Base-by-base conservation (phyloP, 139 green algal species). In the Closterium sp. region DNA sequence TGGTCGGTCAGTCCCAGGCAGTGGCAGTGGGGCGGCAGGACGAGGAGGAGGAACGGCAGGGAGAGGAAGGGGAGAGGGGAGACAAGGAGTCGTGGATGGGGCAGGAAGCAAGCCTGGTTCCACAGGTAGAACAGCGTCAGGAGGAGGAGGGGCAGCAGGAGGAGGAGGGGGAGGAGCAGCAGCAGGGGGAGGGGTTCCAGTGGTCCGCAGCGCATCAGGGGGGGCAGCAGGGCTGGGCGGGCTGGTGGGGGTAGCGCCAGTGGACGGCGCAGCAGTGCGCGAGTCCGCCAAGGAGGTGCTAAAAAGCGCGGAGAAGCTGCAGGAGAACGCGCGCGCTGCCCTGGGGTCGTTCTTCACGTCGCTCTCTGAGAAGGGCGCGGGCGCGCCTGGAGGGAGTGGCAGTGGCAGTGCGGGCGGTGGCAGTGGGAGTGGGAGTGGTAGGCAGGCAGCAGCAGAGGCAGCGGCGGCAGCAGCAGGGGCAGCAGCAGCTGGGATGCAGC, bases 311-410 rank as follows among this genome's bases (percentile, higher is more conserved):
- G 31, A 86, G 24, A 91, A 88, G 89, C 89, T 91, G 62, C 89
- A 91, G 84, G 89, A 91, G 38, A 91, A 38, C 31, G 89, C 89
- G 19, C 79, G 84, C 27, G 84, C 32, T 11, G 89, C 89, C 21
- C n/a, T 91, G 22, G 84, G 89, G 22, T 87, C 32, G 9, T 91
- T 91, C 31, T 70, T 91, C 32, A 42, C 17, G 17, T 79, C 62
- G 17, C 62, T 79, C 19, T 79, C 62, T 79, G 62, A 79, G 62
- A 79, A 79, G 62, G 62, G 62, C 17, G 2, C 62, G 17, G 62
- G 62, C 17, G 19, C 62, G 62, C 24, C 30, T 45, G 30, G 31
- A n/a, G 34, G 22, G 88, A 84, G 42, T 24, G 27, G 31, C 32
- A n/a, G 30, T 31, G 11, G 29, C 21, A 88, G 89, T 30, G 38